Conservation (phyloP, 257 asterid species). For the Solanum boliviense region DNA sequence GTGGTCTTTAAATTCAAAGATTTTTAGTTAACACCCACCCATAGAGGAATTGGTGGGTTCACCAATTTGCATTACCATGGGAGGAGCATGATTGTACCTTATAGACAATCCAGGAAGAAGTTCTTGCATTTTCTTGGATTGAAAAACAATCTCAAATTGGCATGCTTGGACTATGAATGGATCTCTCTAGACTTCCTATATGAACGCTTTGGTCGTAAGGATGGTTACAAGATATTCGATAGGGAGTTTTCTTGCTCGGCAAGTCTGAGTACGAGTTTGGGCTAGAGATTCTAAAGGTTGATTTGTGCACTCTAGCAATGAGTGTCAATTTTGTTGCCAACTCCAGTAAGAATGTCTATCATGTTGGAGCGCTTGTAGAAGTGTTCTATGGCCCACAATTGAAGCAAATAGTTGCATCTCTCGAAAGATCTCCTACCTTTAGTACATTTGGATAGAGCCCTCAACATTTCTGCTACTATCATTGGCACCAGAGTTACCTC, state of each 20-base stretch:
- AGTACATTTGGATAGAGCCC: not conserved
- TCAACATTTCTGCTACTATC: not conserved
- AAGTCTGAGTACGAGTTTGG: too few relatives aligned
- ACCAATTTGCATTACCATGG: not conserved
- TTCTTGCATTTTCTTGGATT: too few relatives aligned
- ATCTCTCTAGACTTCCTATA: not conserved
- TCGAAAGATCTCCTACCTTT: not conserved
- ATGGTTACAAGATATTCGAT: too few relatives aligned
- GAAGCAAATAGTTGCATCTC: not conserved
- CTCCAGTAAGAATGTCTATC: not conserved
- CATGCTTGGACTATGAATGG: not conserved
- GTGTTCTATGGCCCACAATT: not conserved
- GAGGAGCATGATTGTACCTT: not conserved
- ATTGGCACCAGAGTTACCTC: not conserved
- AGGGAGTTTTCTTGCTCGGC: too few relatives aligned
- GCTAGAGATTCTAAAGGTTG: too few relatives aligned
- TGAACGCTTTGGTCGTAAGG: too few relatives aligned
- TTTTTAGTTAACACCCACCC: not conserved
- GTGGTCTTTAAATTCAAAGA: not conserved
- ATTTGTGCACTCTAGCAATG: not conserved
- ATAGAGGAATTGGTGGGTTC: too few relatives aligned
- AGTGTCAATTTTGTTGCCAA: not conserved
- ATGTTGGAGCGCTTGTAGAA: not conserved
- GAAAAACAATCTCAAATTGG: not conserved
- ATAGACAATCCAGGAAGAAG: not conserved